These are phyloP conservation scores for Hortiboletus campestris DNA, from an alignment of 768 basidiomycete genomes.

Conservation along the genomic window DNA sequence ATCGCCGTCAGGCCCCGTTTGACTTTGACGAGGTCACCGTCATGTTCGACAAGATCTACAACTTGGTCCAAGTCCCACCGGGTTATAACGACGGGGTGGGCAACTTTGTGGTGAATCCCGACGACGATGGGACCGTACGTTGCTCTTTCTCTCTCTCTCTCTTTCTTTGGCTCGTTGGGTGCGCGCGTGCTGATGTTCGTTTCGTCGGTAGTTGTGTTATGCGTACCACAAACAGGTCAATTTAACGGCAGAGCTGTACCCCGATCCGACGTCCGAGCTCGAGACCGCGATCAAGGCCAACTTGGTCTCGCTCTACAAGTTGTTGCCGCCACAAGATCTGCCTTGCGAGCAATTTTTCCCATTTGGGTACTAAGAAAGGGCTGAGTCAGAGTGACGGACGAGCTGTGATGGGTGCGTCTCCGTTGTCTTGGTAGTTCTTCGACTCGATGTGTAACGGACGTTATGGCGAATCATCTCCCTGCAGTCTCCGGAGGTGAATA, in stretches of 20 bases:
- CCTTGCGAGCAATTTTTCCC: slow-evolving; percentile 18
- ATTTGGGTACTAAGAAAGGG: slow-evolving; percentile 5
- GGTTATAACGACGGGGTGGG: slow-evolving; percentile 18
- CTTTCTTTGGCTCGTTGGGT: too few species aligned
- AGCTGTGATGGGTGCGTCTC: too few species aligned
- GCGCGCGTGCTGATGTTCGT: not conserved
- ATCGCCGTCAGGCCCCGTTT: slow-evolving; percentile 18
- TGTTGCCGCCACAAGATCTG: slow-evolving; percentile 1
- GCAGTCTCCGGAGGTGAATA: too few species aligned
- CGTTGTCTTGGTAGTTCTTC: not conserved
- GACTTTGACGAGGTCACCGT: not conserved
- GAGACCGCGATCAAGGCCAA: slow-evolving; percentile 22
- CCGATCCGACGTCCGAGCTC: slow-evolving; percentile 20
- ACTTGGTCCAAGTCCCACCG: slow-evolving; percentile 5
- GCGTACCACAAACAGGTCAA: slow-evolving; percentile 20
- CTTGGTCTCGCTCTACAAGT: slow-evolving; percentile 14
- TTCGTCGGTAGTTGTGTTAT: slow-evolving; percentile 15
- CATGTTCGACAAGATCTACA: not conserved
- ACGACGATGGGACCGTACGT: slow-evolving; percentile 16
- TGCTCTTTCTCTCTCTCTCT: too few species aligned
- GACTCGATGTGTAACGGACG: too few species aligned
- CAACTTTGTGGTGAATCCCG: slow-evolving; percentile 13
- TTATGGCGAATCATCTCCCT: too few species aligned
- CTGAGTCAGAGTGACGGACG: not conserved
- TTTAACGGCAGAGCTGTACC: slow-evolving; percentile 21